phyloP scores from a whole-genome alignment of 805 yeast species.

The Wickerhamiella hasegawae region DNA sequence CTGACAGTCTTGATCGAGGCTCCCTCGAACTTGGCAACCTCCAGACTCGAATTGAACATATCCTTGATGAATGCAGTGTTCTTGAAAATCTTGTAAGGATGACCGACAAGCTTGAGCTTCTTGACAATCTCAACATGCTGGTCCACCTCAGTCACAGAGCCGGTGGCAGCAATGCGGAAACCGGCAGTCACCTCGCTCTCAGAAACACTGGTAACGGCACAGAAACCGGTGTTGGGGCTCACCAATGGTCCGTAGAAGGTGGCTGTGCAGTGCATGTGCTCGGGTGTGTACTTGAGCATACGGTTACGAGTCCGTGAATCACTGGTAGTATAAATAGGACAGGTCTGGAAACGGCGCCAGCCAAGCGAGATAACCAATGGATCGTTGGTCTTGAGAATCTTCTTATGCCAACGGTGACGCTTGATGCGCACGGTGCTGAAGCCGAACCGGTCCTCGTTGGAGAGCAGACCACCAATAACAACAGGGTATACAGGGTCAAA shows the following conservation, averaged over 20 bases:
- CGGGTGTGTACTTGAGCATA: slow-evolving; percentile 96
- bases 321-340: slow-evolving; percentile 89
- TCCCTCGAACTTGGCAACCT: slow-evolving; percentile 96
- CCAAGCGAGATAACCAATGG: slow-evolving; percentile 88
- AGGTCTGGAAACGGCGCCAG: slow-evolving; percentile 96
- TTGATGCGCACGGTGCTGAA: slow-evolving; percentile 83
- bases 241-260: slow-evolving; percentile 95
- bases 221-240: slow-evolving; percentile 93
- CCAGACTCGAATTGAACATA: slow-evolving; percentile 84
- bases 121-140: slow-evolving; percentile 81
- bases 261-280: slow-evolving; percentile 91
- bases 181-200: slow-evolving; percentile 72
- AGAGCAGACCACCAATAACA: slow-evolving; percentile 75
- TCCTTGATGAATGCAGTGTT: slow-evolving; percentile 96
- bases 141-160: slow-evolving; percentile 87
- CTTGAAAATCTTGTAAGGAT: slow-evolving; percentile 83
- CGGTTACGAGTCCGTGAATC: slow-evolving; percentile 96
- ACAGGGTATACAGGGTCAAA: slow-evolving; percentile 77
- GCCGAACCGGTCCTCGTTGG: slow-evolving; percentile 88
- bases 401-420: slow-evolving; percentile 98
- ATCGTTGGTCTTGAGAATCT: slow-evolving; percentile 86
- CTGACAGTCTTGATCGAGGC: slow-evolving; percentile 93
- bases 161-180: slow-evolving; percentile 93
- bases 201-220: slow-evolving; percentile 84
- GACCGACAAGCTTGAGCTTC: slow-evolving; percentile 86